Percentiles rank a stretch among this genome's conserved stretches.
Evolutionary conservation across 768 basidiomycete species (phyloP).

Genomic region (Russula griseocarnosa): DNA sequence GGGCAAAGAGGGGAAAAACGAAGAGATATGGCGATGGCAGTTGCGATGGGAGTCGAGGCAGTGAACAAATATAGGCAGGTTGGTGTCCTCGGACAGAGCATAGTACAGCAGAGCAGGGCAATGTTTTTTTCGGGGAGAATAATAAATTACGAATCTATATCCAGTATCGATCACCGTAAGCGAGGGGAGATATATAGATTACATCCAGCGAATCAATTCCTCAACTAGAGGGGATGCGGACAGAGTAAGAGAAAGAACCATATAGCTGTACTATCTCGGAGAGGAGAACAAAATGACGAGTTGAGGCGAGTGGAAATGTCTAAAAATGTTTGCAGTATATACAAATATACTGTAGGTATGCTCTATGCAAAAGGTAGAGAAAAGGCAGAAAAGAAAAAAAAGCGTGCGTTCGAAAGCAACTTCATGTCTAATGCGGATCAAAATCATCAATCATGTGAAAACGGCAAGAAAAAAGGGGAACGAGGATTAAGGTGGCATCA

Average conservation of each 20-base stretch:
- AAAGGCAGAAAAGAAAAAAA: not conserved
- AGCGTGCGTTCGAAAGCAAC: not conserved
- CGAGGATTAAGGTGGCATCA: not conserved
- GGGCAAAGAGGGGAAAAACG: not conserved
- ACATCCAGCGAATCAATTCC: constrained; percentile 16
- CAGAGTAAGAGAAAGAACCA: constrained; percentile 1
- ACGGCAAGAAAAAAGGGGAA: not conserved
- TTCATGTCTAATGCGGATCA: constrained; percentile 3
- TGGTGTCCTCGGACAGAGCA: constrained; percentile 4
- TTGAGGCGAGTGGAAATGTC: constrained; percentile 14
- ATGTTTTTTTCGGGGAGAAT: not conserved
- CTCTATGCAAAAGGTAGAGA: constrained; percentile 12
- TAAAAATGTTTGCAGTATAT: constrained; percentile 18
- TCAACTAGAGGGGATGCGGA: not conserved
- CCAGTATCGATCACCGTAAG: constrained; percentile 8
- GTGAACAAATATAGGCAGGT: not conserved
- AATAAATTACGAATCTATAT: constrained; percentile 4
- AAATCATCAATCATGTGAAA: constrained; percentile 1
- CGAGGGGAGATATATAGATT: constrained; percentile 14
- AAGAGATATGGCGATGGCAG: not conserved
- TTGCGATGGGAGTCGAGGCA: not conserved
- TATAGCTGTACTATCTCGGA: constrained; percentile 4
- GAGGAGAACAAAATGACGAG: constrained; percentile 11
- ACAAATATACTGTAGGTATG: constrained; percentile 15
- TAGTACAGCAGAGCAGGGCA: not conserved